Base-by-base conservation (phyloP, 495 filamentous ascomycete species). In the Penicillium pancosmium region DNA sequence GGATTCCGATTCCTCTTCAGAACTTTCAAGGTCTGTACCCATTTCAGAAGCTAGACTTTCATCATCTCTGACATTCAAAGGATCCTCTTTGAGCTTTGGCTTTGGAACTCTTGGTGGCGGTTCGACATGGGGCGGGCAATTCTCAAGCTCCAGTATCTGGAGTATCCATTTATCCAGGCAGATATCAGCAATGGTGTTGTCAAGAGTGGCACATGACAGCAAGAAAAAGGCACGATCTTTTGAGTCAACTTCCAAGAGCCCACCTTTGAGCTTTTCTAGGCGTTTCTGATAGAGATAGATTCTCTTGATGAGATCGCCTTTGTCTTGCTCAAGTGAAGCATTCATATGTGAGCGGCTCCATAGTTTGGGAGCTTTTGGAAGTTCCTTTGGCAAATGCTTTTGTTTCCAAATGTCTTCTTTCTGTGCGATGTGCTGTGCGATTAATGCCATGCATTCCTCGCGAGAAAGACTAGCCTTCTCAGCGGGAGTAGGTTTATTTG, bases 141-240 rank as follows among this genome's bases (percentile, higher is more conserved):
- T 62, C 2, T 78, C 69, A 21, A 73, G 72, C 54, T 79, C 67
- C 19, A 91, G 75, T 1, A 87, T 47, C 4, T 61, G 64, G 16
- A 88, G 73, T 49, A 75, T 78, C 84, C 85, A 91, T 23, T 65
- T 68, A 7, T 75, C 60, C 21, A 83, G 69, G 66, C 83, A 81
- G 10, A 76, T 81, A 35, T 86, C 78, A 27, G 78, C 80, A n/a
- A 96, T 68, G 6, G 78, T 90, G 4, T 67, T 63, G 46, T 91
- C 82, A 68, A 95, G 67, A 43, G 73, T 79, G n/a, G 66, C 62
- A 49, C 82, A 83, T 55, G 81, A 81, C n/a, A 71, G 70, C 16
- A 69, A 60, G 13, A 93, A 60, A 23, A 82, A 70, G 1, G 61
- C 54, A 9, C 66, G 63, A 19, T 75, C 79, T 0, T 57, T 66